A percentile compares a stretch with the other conserved stretches of the same genome.
Conservation (phyloP, 2,329 filamentous ascomycete genomes). For the Colletotrichum salicis region DNA sequence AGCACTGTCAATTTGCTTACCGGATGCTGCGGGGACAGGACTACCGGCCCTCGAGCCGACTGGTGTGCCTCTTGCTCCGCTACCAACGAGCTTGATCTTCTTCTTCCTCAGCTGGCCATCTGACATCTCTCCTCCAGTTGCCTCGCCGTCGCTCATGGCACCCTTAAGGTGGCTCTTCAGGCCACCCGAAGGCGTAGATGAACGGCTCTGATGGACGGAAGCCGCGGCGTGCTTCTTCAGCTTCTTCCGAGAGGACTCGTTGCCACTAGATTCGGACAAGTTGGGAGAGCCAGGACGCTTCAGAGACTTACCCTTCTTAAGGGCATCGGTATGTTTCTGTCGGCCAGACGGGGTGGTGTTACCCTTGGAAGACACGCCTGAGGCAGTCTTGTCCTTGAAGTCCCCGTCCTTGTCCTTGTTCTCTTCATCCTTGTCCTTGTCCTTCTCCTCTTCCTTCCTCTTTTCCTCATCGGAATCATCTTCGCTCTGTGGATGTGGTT, state of each 20-base stretch:
- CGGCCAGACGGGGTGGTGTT: slow-evolving; percentile 66
- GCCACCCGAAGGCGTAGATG: slow-evolving; percentile 63
- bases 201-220: slow-evolving; percentile 62
- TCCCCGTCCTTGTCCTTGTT: slow-evolving; percentile 71
- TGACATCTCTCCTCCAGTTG: slow-evolving; percentile 74
- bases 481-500: slow-evolving; percentile 55
- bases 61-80: slow-evolving; percentile 61
- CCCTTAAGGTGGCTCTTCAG: slow-evolving; percentile 60
- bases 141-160: slow-evolving; percentile 78
- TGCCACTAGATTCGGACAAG: slow-evolving; percentile 89
- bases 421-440: slow-evolving; percentile 60
- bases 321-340: slow-evolving; percentile 55
- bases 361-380: slow-evolving; percentile 75
- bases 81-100: slow-evolving; percentile 64
- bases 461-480: slow-evolving; percentile 53
- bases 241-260: slow-evolving; percentile 87
- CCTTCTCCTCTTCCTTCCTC: slow-evolving; percentile 43
- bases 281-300: slow-evolving; percentile 90
- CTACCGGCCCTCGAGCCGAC: slow-evolving; percentile 71
- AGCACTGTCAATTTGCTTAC: slow-evolving; percentile 43
- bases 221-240: slow-evolving; percentile 71
- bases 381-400: slow-evolving; percentile 62
- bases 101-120: slow-evolving; percentile 63
- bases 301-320: slow-evolving; percentile 70
- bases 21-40: slow-evolving; percentile 57